Base-by-base conservation (phyloP, 495 filamentous ascomycete genomes). In the Cudoniella acicularis region DNA sequence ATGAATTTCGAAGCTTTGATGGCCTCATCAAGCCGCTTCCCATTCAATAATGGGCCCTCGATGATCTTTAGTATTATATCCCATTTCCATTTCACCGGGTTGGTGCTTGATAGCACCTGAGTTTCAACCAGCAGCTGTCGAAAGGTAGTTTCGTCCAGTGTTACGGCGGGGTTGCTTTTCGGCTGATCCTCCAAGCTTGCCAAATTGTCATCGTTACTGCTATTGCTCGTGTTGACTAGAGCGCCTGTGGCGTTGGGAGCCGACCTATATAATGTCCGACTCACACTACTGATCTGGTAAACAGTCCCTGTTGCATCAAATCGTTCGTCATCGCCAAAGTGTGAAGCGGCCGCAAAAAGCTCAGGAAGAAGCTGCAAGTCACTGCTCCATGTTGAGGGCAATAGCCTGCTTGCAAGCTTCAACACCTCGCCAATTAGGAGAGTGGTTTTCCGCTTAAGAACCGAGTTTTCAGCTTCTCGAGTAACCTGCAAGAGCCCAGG, bases 221-320 rank as follows among this genome's bases (percentile, higher is more conserved):
- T n/a, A n/a, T 77, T 64, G 56, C 60, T 67, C 49, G 72, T 70
- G 54, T 64, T 75, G 16, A 72, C 65, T 8, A 73, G 60, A 17
- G 72, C 61, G 22, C 71, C 72, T 11, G 73, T 64, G 17, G 72
- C 66, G 8, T 75, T 70, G 1, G 77, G 74, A 8, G 79, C 79
- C 25, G 92, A 95, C 50, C 95, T 84, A 68, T 96, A 91, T 10
- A 98, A 74, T 1, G 93, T 98, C 59, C 91, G 84, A 72, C 93
- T 98, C 57, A 98, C 90, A 66, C 94, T 97, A 72, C 96, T 95
- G 4, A 98, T 92, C 67, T 98, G 94, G 68, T 97, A 98, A 36
- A 98, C 89, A 3, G 92, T 92, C 1, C 88, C 85, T 0, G 89
- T 90, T 17, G 91, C 89, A 45, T 87, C 76, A 60, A 91, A 91